A percentile compares a stretch with the other conserved stretches of the same genome.
phyloP scores from a whole-genome alignment of 768 basidiomycete species.

The Clavulina sp. region DNA sequence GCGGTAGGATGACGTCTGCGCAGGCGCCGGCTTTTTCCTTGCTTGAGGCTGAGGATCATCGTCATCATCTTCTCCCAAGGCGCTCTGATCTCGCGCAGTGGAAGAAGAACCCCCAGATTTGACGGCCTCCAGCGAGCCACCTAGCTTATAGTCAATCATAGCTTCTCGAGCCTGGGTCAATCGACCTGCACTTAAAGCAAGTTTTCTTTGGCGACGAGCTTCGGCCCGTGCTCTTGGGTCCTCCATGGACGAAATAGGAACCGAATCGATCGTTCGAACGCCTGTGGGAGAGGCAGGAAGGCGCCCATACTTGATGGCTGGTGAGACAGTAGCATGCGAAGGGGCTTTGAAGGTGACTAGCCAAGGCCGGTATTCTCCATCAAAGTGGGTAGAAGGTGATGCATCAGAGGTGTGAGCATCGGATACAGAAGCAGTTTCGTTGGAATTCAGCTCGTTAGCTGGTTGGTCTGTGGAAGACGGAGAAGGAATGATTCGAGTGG shows the following conservation, averaged over 20 bases:
- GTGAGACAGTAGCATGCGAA: slow-evolving; percentile 30
- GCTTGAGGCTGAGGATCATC: neutral
- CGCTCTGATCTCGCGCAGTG: too few relatives aligned
- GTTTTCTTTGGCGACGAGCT: slow-evolving; percentile 29
- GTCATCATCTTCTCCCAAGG: too few relatives aligned
- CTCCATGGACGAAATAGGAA: slow-evolving; percentile 5
- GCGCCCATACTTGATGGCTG: slow-evolving; percentile 30
- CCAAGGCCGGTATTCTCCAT: slow-evolving; percentile 48
- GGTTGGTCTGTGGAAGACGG: slow-evolving; percentile 14
- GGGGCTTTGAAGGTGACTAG: slow-evolving; percentile 48
- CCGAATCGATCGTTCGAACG: neutral
- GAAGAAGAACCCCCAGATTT: too few relatives aligned
- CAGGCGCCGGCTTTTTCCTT: neutral
- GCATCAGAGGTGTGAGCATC: slow-evolving; percentile 15
- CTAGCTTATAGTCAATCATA: slow-evolving; percentile 59
- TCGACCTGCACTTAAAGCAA: slow-evolving; percentile 34
- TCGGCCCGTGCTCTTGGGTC: slow-evolving; percentile 17
- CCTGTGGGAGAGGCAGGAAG: slow-evolving; percentile 22
- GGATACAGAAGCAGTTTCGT: slow-evolving; percentile 22
- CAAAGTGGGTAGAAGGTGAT: neutral
- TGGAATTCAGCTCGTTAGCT: slow-evolving; percentile 20
- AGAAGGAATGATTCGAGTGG: slow-evolving; percentile 23
- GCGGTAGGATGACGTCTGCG: neutral
- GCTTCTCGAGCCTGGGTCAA: slow-evolving; percentile 49
- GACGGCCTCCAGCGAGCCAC: slow-evolving; percentile 23